These are phyloP conservation scores for Aspergillus sp. DNA, from an alignment of 2,329 filamentous ascomycete species.

Conservation along the genomic window DNA sequence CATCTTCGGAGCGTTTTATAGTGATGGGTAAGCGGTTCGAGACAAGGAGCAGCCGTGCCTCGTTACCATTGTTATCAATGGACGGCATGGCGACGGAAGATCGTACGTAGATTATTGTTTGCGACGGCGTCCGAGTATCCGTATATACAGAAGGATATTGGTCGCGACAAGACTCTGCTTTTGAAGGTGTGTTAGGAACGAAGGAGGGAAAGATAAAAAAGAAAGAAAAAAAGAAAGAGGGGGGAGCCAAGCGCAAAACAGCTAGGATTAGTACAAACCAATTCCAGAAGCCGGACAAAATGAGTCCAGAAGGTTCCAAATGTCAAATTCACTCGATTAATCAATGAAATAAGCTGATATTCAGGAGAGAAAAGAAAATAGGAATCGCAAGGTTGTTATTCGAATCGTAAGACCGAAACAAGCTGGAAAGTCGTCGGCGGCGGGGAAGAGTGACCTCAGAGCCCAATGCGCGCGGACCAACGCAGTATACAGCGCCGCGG, in stretches of 20 bases:
- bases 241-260: background rate
- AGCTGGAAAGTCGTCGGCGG: constrained; percentile 1
- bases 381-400: background rate
- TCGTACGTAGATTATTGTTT: background rate
- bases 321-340: background rate
- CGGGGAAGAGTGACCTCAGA: constrained; percentile 13
- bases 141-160: background rate
- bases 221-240: background rate
- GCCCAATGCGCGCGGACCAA: constrained; percentile 9
- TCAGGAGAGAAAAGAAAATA: background rate
- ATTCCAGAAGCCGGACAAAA: too few relatives aligned
- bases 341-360: background rate
- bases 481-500: background rate
- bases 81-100: constrained; percentile 26
- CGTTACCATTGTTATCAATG: constrained; percentile 26
- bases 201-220: too few relatives aligned
- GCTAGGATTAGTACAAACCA: too few relatives aligned
- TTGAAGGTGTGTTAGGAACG: too few relatives aligned
- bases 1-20: constrained; percentile 88
- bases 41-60: constrained; percentile 64
- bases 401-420: background rate
- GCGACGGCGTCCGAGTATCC: background rate
- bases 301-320: background rate
- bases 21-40: constrained; percentile 95
- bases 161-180: background rate